Base-by-base conservation (phyloP, 169 alveolate genomes). In the Plasmodium knowlesi region DNA sequence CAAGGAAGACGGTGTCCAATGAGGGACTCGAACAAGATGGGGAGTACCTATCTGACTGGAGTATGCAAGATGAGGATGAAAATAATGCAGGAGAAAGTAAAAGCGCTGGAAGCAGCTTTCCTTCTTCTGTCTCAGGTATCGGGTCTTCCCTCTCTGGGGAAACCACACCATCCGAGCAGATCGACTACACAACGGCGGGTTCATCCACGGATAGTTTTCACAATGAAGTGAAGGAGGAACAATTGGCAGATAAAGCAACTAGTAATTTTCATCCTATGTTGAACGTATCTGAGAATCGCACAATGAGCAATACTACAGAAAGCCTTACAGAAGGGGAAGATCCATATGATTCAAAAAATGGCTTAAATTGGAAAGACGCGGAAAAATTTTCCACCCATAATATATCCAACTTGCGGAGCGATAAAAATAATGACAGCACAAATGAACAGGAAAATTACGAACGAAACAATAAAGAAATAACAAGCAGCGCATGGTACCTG, bases 401-500 rank as follows among this genome's bases (percentile, higher is more conserved):
- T 9, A 43, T 81, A 25, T 41, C 67, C 32, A 81, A 81, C 19
- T 25, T 81, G 34, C 53, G 14, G 8, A 25, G 67, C 16, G 86
- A 57, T 28, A 43, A 10, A 43, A 10, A 46, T 43, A 81, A 50
- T 81, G 80, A 73, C 25, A 73, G 10, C n/a, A 72, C 30, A n/a
- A 34, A 50, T 72, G 80, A 85, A 50, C 81, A 39, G 61, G 84
- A 73, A 73, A 73, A 25, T 43, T 5, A 73, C 79, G 84, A 73
- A 53, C 32, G 34, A 5, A 50, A 74, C 80, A 78, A 37, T 19
- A 74, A 50, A 14, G 88, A 86, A 39, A 74, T 73, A 76, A 14
- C 71, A 16, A 53, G 53, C n/a, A 46, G 39, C 71, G 57, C 85
- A 39, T 30, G 30, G 30, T 89, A 79, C 71, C 71, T 89, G 32